phyloP scores from a whole-genome alignment of 257 asterid species.

The Leonotis leonurus region DNA sequence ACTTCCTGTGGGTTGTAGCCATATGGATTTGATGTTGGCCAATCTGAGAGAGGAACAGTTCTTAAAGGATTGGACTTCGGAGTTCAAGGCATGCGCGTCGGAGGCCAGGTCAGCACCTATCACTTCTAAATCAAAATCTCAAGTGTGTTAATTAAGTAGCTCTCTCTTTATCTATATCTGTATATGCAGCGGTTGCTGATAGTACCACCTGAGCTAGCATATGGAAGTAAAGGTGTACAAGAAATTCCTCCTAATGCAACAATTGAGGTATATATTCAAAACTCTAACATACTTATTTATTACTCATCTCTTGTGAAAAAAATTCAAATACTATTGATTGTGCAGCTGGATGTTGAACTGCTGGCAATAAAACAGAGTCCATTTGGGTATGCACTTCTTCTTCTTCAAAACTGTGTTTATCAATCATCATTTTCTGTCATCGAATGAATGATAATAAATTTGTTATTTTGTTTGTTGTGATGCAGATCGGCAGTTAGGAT shows the following conservation, averaged over 20 bases:
- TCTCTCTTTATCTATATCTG: neutral
- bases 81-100: conserved; percentile 92
- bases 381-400: conserved; percentile 56
- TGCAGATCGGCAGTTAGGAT: conserved; percentile 87
- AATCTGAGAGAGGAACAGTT: conserved; percentile 77
- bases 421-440: neutral
- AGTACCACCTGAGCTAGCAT: conserved; percentile 93
- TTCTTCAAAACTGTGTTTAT: neutral
- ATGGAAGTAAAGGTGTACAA: conserved; percentile 89
- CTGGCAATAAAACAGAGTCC: conserved; percentile 84
- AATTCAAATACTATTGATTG: neutral
- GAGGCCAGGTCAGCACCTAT: conserved; percentile 74
- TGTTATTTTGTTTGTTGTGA: neutral
- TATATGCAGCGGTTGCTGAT: conserved; percentile 79
- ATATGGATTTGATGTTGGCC: conserved; percentile 91
- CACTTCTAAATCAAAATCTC: neutral
- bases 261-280: conserved; percentile 53
- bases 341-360: conserved; percentile 82
- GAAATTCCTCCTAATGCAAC: conserved; percentile 99
- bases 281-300: neutral
- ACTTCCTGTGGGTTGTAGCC: conserved; percentile 43
- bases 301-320: too few relatives aligned
- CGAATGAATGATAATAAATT: neutral
- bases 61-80: conserved; percentile 94
- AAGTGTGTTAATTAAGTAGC: neutral